Base-by-base conservation (phyloP, 441 rosid genomes). In the Breynia disticha region DNA sequence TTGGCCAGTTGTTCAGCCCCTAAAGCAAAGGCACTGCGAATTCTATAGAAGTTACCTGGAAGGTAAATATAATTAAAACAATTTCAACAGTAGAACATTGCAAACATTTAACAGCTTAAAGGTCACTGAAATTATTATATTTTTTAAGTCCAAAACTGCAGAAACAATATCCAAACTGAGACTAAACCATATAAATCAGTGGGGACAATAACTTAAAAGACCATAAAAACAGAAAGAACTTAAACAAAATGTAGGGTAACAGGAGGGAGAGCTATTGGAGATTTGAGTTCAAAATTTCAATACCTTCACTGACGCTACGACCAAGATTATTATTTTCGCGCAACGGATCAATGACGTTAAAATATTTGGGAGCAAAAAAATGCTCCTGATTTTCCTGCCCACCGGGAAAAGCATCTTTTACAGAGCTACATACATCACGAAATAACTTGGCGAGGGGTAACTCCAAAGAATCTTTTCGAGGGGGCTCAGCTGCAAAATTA, bases 271-370 rank as follows among this genome's bases (percentile, higher is more conserved):
- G n/a, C 44, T 41, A 41, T 41, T 41, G 15, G 15, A 41, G 44
- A n/a, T 37, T 41, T 41, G 44, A 41, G 44, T 41, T 41, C 44
- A 41, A 15, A 41, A 7, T 28, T 5, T 50, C 54, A 58, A 49
- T 76, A 94, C 97, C 99, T 85, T 83, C 87, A 69, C 84, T 94
- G 60, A 90, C 99, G 75, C 99, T 90, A 55, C 99, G 97, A 6
- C 99, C 99, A 69, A 94, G 97, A 74, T 94, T 94, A 87, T 94
- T 94, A 80, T 80, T 94, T 67, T 75, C 67, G 57, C 96, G 93
- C 76, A 94, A 74, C 56, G 99, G 99, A 71, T 94, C 99, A 35
- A 94, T 79, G 62, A 94, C 96, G 71, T 94, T 94, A 71, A 94
- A 87, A 73, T 87, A 79, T 63, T 94, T 94, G 54, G 95, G 76